Base-by-base conservation (phyloP, 2,329 filamentous ascomycete species). In the Fusarium mundagurra region DNA sequence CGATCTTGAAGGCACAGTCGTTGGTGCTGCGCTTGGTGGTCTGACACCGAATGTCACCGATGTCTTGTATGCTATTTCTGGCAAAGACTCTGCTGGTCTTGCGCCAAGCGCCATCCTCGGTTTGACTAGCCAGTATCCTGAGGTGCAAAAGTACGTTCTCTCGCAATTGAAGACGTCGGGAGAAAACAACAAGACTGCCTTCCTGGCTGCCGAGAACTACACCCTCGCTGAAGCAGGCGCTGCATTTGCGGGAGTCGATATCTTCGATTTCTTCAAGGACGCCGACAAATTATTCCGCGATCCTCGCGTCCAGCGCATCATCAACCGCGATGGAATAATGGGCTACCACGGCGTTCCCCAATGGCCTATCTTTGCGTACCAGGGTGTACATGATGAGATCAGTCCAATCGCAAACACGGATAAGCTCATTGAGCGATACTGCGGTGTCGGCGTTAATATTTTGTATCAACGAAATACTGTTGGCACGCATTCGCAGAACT, bases 21-120 rank as follows among this genome's bases (percentile, higher is more conserved):
- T 80, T 2, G 88, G 87, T 6, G 85, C 83, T 3, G 88, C 86
- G 0, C 70, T 89, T 0, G 88, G 88, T 8, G 88, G 88, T 0
- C 69, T 86, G 8, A 82, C 85, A 0, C 81, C 86, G 0, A 85
- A 86, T 33, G 74, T 85, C 16, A 80, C 78, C 3, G 80, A 74
- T 6, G 82, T 84, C 14, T 60, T 88, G 4, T 45, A 76, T 7
- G 65, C 77, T 0, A 75, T 84, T 17, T 83, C 83, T 27, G 81
- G 80, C 5, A 72, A 67, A 5, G 59, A 57, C 6, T 18, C 55
- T 1, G 75, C 79, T 2, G 79, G 79, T 0, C 64, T 80, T 10
- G 71, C 55, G 0, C 74, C 73, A 3, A 76, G 72, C 11, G 45
- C 73, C 1, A 73, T 80, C 1, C 62, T 80, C 3, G 78, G 78